Percentiles rank a stretch among this genome's conserved stretches.
Conservation (phyloP, 176 grass and related monocot species). For the Carex parvula region DNA sequence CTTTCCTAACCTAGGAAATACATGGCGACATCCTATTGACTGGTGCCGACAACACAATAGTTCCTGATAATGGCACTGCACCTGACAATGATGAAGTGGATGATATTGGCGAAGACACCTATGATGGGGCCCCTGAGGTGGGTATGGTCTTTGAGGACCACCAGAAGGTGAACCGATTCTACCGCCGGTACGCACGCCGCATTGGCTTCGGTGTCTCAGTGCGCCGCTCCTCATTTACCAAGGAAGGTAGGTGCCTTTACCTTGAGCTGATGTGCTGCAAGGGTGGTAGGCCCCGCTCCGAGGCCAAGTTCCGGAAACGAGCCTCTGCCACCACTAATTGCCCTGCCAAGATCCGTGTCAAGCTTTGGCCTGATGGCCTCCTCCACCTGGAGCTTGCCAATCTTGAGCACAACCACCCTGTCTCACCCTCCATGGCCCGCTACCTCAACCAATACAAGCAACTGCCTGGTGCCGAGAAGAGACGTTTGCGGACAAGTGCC, state of each 20-base stretch:
- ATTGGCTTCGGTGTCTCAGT: conserved; percentile 89
- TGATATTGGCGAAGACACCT: conserved; percentile 12
- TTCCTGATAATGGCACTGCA: conserved; percentile 31
- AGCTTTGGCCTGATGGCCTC: conserved; percentile 87
- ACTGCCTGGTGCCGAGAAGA: conserved; percentile 66
- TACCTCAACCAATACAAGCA: conserved; percentile 86
- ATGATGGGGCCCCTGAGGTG: conserved; percentile 65
- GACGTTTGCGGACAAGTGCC: conserved; percentile 41
- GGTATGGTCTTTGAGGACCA: conserved; percentile 92
- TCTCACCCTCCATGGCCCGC: conserved; percentile 87
- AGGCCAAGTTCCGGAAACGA: conserved; percentile 83
- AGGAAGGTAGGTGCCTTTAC: conserved; percentile 81
- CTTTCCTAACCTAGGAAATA: conserved; percentile 21
- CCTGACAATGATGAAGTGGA: conserved; percentile 45
- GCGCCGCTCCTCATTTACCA: conserved; percentile 75
- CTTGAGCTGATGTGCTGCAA: conserved; percentile 97
- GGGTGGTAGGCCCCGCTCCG: conserved; percentile 66
- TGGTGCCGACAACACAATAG: neutral
- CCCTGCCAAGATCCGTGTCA: conserved; percentile 78
- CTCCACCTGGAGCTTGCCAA: conserved; percentile 85
- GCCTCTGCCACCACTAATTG: conserved; percentile 89
- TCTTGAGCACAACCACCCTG: conserved; percentile 89
- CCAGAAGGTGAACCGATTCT: conserved; percentile 68
- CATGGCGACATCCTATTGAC: conserved; percentile 10
- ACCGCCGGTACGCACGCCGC: conserved; percentile 72